A percentile compares a stretch with the other conserved stretches of the same genome.
Conservation (phyloP, 345 rosid genomes). For the Rhizophora apiculata region DNA sequence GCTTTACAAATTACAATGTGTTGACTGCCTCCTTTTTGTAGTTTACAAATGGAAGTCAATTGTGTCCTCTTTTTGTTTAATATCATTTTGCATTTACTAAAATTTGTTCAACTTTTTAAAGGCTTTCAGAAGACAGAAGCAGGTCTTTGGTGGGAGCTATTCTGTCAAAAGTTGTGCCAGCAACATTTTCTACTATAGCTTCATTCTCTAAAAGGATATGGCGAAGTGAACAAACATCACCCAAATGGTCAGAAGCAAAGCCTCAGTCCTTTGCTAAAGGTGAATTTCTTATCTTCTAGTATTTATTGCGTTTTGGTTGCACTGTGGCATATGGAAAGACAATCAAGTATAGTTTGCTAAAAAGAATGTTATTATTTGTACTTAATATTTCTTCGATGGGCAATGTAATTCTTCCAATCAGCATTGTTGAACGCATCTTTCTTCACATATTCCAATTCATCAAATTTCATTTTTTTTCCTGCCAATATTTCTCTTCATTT, state of each 20-base stretch:
- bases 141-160: conserved; percentile 88
- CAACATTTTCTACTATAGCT: conserved; percentile 84
- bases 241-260: conserved; percentile 57
- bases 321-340: not conserved
- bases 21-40: too few species aligned
- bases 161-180: conserved; percentile 93
- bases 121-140: conserved; percentile 89
- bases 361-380: too few species aligned
- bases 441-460: not conserved
- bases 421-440: not conserved
- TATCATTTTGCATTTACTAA: conserved; percentile 1
- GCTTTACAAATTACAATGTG: not conserved
- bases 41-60: not conserved
- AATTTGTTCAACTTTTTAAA: conserved; percentile 29
- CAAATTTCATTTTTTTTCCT: not conserved
- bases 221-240: conserved; percentile 63
- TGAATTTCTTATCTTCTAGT: conserved; percentile 20
- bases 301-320: not conserved
- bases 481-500: not conserved
- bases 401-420: not conserved
- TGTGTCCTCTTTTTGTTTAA: not conserved
- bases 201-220: conserved; percentile 88
- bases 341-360: too few species aligned
- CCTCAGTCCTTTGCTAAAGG: conserved; percentile 89
- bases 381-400: not conserved